Evolutionary conservation across 140 eudicot genomes (phyloP).

Genomic region (Oenanthe javanica): DNA sequence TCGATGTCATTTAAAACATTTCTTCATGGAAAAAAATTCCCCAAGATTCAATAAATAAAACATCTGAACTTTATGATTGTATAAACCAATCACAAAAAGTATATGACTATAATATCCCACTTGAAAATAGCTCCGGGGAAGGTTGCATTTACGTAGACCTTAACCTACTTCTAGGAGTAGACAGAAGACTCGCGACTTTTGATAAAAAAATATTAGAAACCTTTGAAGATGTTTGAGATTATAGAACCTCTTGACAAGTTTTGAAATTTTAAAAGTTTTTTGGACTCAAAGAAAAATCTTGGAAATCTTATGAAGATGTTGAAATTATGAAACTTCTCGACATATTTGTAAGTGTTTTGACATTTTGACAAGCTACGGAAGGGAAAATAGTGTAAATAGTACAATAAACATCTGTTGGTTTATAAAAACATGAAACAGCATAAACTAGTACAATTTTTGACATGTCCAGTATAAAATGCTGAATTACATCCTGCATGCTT

Average conservation of each 20-base stretch:
- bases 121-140: not conserved
- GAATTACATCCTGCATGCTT: not conserved
- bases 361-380: not conserved
- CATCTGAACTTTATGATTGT: not conserved
- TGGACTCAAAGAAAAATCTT: not conserved
- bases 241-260: not conserved
- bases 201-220: not conserved
- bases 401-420: not conserved
- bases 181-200: not conserved
- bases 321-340: not conserved
- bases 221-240: not conserved
- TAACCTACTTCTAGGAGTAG: not conserved
- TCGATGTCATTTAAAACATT: not conserved
- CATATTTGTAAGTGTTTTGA: too few relatives aligned
- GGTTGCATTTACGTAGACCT: not conserved
- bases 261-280: not conserved
- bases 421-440: not conserved
- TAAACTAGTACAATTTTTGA: not conserved
- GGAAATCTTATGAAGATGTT: not conserved
- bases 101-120: not conserved
- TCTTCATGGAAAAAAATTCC: not conserved
- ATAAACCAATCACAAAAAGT: not conserved
- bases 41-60: not conserved
- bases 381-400: not conserved
- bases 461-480: not conserved